Conservation (phyloP, 2,329 filamentous ascomycete species). For the Metarhizium humberi region DNA sequence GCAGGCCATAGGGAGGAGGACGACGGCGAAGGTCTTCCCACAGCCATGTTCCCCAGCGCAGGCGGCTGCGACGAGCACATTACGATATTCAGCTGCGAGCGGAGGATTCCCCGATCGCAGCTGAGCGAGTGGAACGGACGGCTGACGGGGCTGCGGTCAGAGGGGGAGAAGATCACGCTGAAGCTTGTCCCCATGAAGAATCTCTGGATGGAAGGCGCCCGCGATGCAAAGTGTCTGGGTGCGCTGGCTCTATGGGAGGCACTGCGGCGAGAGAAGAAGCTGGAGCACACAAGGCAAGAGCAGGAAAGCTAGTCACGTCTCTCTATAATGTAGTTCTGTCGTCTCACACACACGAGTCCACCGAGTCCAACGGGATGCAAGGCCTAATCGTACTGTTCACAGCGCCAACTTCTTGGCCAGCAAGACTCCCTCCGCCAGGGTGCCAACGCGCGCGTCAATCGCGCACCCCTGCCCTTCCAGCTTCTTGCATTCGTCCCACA, state of each 20-base stretch:
- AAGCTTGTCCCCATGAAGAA: slow-evolving; percentile 48
- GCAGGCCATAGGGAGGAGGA: slow-evolving; percentile 40
- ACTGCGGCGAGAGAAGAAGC: slow-evolving; percentile 35
- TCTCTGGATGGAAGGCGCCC: slow-evolving; percentile 46
- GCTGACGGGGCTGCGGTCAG: slow-evolving; percentile 45
- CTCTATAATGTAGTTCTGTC: neutral
- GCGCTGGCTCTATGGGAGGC: slow-evolving; percentile 52
- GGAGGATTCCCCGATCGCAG: slow-evolving; percentile 37
- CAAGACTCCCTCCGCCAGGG: slow-evolving; percentile 70
- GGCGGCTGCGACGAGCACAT: slow-evolving; percentile 54
- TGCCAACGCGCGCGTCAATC: slow-evolving; percentile 71
- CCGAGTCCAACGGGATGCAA: neutral
- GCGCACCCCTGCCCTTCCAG: slow-evolving; percentile 65
- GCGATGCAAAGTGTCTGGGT: slow-evolving; percentile 50
- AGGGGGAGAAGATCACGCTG: slow-evolving; percentile 54
- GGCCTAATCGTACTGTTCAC: slow-evolving; percentile 10
- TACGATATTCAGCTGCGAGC: slow-evolving; percentile 48
- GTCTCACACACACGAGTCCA: neutral
- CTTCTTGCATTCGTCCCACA: slow-evolving; percentile 58
- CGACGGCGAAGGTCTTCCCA: slow-evolving; percentile 35
- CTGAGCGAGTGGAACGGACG: slow-evolving; percentile 47
- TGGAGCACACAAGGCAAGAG: slow-evolving; percentile 14
- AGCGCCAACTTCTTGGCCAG: slow-evolving; percentile 50
- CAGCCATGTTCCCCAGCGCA: slow-evolving; percentile 46
- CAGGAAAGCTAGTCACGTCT: neutral